These are phyloP conservation scores for Spinacia oleracea DNA, from an alignment of 179 eudicot species.

Conservation along the genomic window DNA sequence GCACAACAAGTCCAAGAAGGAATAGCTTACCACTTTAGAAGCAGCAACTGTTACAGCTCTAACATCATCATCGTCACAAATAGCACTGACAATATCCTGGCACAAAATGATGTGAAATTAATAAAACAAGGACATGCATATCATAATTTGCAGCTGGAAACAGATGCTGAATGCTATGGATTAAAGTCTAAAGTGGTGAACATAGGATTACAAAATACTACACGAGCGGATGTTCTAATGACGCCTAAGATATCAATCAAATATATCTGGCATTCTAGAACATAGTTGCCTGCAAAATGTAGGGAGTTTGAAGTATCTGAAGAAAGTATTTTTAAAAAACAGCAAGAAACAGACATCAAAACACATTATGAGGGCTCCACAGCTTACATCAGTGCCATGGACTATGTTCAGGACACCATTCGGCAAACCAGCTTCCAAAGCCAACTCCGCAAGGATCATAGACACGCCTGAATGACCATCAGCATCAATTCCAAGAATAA, in stretches of 20 bases:
- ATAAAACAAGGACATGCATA: neutral
- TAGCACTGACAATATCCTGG: conserved; percentile 77
- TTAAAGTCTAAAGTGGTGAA: neutral
- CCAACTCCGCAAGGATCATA: conserved; percentile 78
- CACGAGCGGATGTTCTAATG: neutral
- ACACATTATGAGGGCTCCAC: neutral
- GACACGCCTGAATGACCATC: conserved; percentile 59
- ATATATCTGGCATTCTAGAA: neutral
- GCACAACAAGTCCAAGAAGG: neutral
- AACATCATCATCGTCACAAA: conserved; percentile 81
- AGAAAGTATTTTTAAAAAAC: neutral
- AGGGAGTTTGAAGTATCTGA: neutral
- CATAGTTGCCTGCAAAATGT: neutral
- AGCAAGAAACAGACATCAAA: neutral
- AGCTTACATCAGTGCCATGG: conserved; percentile 79
- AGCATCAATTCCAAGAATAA: neutral
- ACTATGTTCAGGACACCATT: conserved; percentile 81
- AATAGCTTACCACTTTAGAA: conserved; percentile 56
- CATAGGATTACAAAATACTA: neutral
- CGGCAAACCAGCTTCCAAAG: conserved; percentile 86
- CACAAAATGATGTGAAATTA: neutral
- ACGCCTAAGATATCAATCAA: neutral
- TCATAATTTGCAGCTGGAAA: neutral
- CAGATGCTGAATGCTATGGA: neutral
- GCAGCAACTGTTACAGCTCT: conserved; percentile 84